Percentiles rank a stretch among this genome's conserved stretches.
Conservation (phyloP, 441 rosid genomes). For the Metrosideros polymorpha region DNA sequence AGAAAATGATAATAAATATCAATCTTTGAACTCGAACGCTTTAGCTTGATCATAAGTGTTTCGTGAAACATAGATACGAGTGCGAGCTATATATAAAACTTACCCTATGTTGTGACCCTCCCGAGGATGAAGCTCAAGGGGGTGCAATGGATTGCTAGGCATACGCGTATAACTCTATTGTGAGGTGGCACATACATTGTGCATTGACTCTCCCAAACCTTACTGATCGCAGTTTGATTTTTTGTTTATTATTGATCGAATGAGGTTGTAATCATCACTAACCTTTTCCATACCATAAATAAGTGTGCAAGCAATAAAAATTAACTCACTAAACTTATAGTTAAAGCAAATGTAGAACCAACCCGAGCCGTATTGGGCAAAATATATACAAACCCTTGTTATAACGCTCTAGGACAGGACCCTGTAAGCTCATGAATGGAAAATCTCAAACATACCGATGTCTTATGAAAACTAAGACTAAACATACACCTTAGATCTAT, state of each 20-base stretch:
- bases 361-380: not conserved
- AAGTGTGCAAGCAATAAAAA: not conserved
- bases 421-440: not conserved
- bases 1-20: not conserved
- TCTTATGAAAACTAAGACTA: not conserved
- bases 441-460: not conserved
- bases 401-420: not conserved
- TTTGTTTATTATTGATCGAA: not conserved
- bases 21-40: not conserved
- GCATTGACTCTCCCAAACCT: not conserved
- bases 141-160: not conserved
- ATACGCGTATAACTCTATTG: not conserved
- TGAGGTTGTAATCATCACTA: not conserved
- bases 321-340: not conserved
- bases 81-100: not conserved
- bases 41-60: not conserved
- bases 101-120: not conserved
- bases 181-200: not conserved
- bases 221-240: not conserved
- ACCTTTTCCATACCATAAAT: not conserved
- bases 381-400: not conserved
- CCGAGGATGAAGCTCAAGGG: not conserved
- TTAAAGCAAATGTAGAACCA: not conserved
- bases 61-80: not conserved
- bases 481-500: not conserved